Evolutionary conservation across 2,329 filamentous ascomycete genomes (phyloP).

Genomic region (Allantophomopsis lycopodina): DNA sequence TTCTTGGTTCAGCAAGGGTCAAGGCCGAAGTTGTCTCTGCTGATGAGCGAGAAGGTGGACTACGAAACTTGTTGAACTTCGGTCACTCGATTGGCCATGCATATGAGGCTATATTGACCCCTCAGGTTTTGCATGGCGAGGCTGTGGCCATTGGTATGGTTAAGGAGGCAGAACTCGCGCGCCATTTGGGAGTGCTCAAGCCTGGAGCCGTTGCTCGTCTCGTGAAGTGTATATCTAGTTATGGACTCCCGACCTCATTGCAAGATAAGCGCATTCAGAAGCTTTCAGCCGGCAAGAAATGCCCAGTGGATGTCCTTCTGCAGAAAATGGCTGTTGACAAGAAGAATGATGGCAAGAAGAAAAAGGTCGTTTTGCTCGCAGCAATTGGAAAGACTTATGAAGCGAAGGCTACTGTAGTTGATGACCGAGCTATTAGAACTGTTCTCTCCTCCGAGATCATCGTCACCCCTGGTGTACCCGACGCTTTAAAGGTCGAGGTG

Average conservation of each 20-base stretch:
- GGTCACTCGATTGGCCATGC: slow-evolving; percentile 97
- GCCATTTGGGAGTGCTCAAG: slow-evolving; percentile 73
- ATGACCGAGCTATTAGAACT: slow-evolving; percentile 70
- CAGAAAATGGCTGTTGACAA: slow-evolving; percentile 97
- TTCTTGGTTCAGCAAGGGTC: slow-evolving; percentile 79
- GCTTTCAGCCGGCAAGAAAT: slow-evolving; percentile 74
- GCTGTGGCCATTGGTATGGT: slow-evolving; percentile 97
- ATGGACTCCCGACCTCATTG: slow-evolving; percentile 75
- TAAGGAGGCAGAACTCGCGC: slow-evolving; percentile 87
- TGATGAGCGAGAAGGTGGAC: slow-evolving; percentile 86
- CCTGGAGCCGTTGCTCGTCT: slow-evolving; percentile 81
- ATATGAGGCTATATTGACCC: slow-evolving; percentile 87
- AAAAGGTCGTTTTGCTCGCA: slow-evolving; percentile 88
- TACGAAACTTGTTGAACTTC: slow-evolving; percentile 92
- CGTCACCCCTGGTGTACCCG: slow-evolving; percentile 59
- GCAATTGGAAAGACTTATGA: slow-evolving; percentile 83
- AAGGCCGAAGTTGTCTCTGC: slow-evolving; percentile 91
- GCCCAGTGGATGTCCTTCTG: slow-evolving; percentile 73
- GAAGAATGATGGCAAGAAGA: slow-evolving; percentile 91
- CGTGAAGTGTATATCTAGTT: slow-evolving; percentile 88
- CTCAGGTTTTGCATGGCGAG: slow-evolving; percentile 90
- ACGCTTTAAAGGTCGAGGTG: slow-evolving; percentile 55
- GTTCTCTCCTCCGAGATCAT: slow-evolving; percentile 69
- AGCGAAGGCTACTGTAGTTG: slow-evolving; percentile 76
- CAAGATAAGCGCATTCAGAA: slow-evolving; percentile 72